Conservation (phyloP, 495 filamentous ascomycete species). For the Aspergillus ellipticus region DNA sequence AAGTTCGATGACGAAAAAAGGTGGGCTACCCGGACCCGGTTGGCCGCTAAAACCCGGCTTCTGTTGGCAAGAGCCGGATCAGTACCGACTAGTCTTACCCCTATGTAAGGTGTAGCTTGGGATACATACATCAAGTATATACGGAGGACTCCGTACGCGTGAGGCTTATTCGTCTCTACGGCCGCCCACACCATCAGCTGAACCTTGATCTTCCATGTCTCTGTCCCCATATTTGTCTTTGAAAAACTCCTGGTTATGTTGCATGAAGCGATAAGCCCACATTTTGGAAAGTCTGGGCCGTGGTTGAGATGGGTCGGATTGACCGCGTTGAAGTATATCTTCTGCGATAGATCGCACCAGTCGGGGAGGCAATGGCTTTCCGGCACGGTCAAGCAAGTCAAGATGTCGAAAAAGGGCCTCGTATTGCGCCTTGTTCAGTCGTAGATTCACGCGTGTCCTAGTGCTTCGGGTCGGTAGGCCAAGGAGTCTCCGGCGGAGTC, state of each 20-base stretch:
- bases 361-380: not conserved
- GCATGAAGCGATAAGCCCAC: not conserved
- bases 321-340: not conserved
- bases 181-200: no score
- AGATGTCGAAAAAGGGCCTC: not conserved
- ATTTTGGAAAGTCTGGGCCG: not conserved
- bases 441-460: not conserved
- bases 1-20: no score
- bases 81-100: no score
- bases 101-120: no score
- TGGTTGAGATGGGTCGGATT: not conserved
- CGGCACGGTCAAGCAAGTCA: not conserved
- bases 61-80: no score
- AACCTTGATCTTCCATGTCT: no score
- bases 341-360: not conserved
- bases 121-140: no score
- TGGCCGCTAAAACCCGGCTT: no score
- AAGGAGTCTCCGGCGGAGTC: not conserved
- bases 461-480: not conserved
- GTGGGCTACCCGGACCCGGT: no score
- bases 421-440: not conserved
- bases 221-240: not conserved
- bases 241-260: not conserved
- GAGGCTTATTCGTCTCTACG: no score
- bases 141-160: no score